These are phyloP conservation scores for Cercospora sesami DNA, from an alignment of 2,329 filamentous ascomycete species.

Conservation along the genomic window DNA sequence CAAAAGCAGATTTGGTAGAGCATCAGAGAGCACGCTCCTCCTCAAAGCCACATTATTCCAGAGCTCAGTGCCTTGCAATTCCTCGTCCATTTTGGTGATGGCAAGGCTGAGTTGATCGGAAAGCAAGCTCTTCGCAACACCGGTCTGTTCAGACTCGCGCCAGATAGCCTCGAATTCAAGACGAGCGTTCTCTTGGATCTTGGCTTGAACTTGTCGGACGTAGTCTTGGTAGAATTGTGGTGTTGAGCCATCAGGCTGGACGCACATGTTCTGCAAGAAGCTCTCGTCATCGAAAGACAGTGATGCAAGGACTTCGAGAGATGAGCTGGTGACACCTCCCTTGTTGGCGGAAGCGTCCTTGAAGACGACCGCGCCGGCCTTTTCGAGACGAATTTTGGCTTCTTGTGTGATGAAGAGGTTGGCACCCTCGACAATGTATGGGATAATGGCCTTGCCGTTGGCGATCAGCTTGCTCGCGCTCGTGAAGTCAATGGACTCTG, in stretches of 20 bases:
- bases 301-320: constrained; percentile 90
- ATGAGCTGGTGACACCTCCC: constrained; percentile 95
- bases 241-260: constrained; percentile 70
- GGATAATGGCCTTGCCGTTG: constrained; percentile 81
- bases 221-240: constrained; percentile 93
- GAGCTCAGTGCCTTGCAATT: constrained; percentile 87
- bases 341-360: constrained; percentile 99
- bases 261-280: constrained; percentile 93
- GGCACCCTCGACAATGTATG: constrained; percentile 96
- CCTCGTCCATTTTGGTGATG: constrained; percentile 95
- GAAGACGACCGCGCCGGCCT: constrained; percentile 91
- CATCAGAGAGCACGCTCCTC: constrained; percentile 75
- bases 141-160: constrained; percentile 85
- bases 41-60: constrained; percentile 83
- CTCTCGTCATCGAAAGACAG: constrained; percentile 88
- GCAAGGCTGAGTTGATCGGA: constrained; percentile 88
- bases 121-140: constrained; percentile 76
- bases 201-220: constrained; percentile 85
- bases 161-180: constrained; percentile 98
- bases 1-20: constrained; percentile 78
- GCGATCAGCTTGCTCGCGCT: constrained; percentile 85
- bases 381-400: constrained; percentile 90
- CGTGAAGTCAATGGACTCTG: constrained; percentile 92
- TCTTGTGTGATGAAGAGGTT: constrained; percentile 99
- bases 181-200: constrained; percentile 84